phyloP scores from a whole-genome alignment of 768 basidiomycete species.

The Mycena chlorophos region DNA sequence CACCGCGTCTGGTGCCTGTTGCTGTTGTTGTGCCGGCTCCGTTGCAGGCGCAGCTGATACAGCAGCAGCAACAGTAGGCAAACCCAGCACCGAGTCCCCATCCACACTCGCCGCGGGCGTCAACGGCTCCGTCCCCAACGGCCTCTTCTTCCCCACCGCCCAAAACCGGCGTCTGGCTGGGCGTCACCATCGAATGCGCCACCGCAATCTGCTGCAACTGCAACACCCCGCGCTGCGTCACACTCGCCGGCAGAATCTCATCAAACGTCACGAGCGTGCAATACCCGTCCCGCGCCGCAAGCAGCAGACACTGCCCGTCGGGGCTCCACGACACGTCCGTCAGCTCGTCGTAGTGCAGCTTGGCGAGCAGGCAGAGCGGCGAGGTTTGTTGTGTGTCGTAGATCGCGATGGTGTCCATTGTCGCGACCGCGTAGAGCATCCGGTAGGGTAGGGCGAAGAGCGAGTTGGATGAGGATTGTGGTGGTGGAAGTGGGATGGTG shows the following conservation, averaged over 20 bases:
- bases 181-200: constrained; percentile 53
- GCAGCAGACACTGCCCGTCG: constrained; percentile 89
- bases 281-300: constrained; percentile 94
- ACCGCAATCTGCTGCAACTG: constrained; percentile 91
- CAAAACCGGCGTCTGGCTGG: constrained; percentile 10
- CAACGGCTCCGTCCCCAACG: constrained; percentile 47
- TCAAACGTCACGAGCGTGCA: constrained; percentile 95
- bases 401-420: constrained; percentile 92
- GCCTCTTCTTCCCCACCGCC: constrained; percentile 32
- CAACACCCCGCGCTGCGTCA: constrained; percentile 87
- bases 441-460: constrained; percentile 91
- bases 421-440: constrained; percentile 92
- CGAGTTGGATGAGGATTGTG: constrained; percentile 45
- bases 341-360: constrained; percentile 96
- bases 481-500: constrained; percentile 12
- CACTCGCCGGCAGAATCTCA: constrained; percentile 85
- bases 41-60: constrained; percentile 2
- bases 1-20: constrained; percentile 23
- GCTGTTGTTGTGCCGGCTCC: constrained; percentile 5
- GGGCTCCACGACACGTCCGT: constrained; percentile 97
- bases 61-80: constrained; percentile 23
- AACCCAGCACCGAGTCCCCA: constrained; percentile 31
- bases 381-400: constrained; percentile 97
- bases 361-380: constrained; percentile 88
- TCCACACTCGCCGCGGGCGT: constrained; percentile 53